These are phyloP conservation scores for Penicillium thymicola DNA, from an alignment of 2,329 filamentous ascomycete genomes.

Conservation along the genomic window DNA sequence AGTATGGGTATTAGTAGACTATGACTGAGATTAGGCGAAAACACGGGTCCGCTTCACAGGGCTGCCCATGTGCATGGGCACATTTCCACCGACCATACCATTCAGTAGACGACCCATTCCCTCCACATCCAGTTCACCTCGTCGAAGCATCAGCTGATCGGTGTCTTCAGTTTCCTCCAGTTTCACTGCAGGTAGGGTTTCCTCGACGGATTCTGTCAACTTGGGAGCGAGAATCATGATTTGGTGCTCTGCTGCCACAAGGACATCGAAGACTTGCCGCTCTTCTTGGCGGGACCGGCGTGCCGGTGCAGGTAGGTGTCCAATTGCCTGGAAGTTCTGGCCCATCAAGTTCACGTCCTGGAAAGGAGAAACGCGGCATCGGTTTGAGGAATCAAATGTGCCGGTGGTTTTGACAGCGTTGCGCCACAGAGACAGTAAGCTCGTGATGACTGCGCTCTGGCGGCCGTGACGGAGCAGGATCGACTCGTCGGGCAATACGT, in stretches of 20 bases:
- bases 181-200: constrained; percentile 12
- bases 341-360: constrained; percentile 40
- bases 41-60: constrained; percentile 38
- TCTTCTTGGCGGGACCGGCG: constrained; percentile 24
- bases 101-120: constrained; percentile 48
- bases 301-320: constrained; percentile 33
- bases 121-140: constrained; percentile 46
- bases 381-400: constrained; percentile 40
- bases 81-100: constrained; percentile 38
- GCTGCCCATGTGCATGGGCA: constrained; percentile 34
- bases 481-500: constrained; percentile 42
- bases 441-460: constrained; percentile 43
- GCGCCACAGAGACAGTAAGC: constrained; percentile 45
- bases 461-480: constrained; percentile 44
- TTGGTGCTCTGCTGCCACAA: constrained; percentile 42
- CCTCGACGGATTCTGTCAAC: constrained; percentile 27
- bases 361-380: constrained; percentile 39
- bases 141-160: constrained; percentile 43
- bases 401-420: constrained; percentile 38
- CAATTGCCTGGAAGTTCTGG: constrained; percentile 39
- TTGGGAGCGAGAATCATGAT: constrained; percentile 38
- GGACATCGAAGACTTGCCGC: constrained; percentile 34
- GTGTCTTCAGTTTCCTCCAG: constrained; percentile 24
- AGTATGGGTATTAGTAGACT: constrained; percentile 35
- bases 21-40: constrained; percentile 29